phyloP scores from a whole-genome alignment of 345 rosid species.

The Pseudoturritis turrita region DNA sequence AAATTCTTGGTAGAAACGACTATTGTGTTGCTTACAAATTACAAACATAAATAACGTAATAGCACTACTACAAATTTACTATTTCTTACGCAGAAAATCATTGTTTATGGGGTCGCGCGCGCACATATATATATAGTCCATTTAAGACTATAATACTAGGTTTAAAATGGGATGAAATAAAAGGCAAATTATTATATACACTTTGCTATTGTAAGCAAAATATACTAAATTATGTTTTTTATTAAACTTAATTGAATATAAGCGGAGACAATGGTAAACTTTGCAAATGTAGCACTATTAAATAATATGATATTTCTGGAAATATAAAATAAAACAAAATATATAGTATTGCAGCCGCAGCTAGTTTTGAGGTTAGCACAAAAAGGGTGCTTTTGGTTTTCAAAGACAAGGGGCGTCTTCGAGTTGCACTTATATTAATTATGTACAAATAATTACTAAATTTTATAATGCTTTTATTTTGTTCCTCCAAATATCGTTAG shows the following conservation, averaged over 20 bases:
- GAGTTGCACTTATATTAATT: not conserved
- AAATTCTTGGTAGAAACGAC: not conserved
- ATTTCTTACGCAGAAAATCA: not conserved
- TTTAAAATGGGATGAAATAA: too few relatives aligned
- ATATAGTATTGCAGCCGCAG: conserved; percentile 1
- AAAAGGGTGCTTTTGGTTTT: conserved; percentile 9
- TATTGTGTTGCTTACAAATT: not conserved
- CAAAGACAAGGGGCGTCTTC: conserved; percentile 21
- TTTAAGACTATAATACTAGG: too few relatives aligned
- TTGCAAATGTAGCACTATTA: not conserved
- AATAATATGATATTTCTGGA: not conserved
- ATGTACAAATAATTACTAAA: not conserved
- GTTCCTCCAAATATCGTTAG: not conserved
- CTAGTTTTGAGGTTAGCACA: conserved; percentile 20
- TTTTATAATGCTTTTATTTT: not conserved
- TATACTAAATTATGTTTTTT: too few relatives aligned
- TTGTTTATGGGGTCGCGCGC: too few relatives aligned
- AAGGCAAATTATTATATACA: too few relatives aligned
- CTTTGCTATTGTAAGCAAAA: too few relatives aligned
- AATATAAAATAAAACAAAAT: not conserved
- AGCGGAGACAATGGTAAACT: too few relatives aligned
- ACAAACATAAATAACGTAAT: not conserved
- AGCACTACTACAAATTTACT: too few relatives aligned
- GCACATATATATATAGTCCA: not conserved
- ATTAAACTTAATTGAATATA: too few relatives aligned